Evolutionary conservation across 176 grass and related monocot species (phyloP), one percentile per base, ranked within the genome.

Genomic region (Triticum dicoccoides): DNA sequence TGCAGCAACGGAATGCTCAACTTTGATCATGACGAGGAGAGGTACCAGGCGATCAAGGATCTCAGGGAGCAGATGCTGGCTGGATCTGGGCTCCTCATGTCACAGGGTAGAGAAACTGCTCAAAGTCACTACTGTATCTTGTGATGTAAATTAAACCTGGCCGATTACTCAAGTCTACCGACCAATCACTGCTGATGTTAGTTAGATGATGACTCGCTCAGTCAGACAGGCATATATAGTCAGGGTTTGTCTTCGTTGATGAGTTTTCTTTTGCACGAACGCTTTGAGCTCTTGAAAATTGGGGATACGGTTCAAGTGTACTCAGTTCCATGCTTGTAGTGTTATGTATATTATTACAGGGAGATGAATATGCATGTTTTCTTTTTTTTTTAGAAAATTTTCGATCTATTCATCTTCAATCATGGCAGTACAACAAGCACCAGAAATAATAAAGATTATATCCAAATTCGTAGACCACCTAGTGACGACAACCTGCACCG

Each of bases 11-110:
- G 86, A 9, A 51, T 85, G 61, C 66, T 77, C 39, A 95, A 68
- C 61, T 84, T 88, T 11, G 87, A 89, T 33, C 88, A 90, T 62
- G 90, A 92, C n/a, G 90, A 90, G 15, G 93, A 90, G 86, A 90
- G 90, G 47, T 95, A 95, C 64, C 86, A 87, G 39, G 82, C 89
- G 10, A 92, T 95, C 51, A 95, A 95, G 90, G 85, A 88, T 37
- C 89, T 95, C 21, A 95, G 93, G 51, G 93, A 95, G 59, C 91
- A 92, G 69, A 95, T 95, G 93, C 27, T 95, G 30, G 86, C 93
- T 17, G 93, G 93, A 5, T 91, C 90, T 45, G 90, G 93, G 77
- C 86, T 95, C 78, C 38, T 87, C 84, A 7, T 87, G 78, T 82
- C 91, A 74, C 69, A 95, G 54, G 63, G 82, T 35, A 84, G 42